Evolutionary conservation across 441 rosid genomes (phyloP).

Genomic region (Sinapis alba): DNA sequence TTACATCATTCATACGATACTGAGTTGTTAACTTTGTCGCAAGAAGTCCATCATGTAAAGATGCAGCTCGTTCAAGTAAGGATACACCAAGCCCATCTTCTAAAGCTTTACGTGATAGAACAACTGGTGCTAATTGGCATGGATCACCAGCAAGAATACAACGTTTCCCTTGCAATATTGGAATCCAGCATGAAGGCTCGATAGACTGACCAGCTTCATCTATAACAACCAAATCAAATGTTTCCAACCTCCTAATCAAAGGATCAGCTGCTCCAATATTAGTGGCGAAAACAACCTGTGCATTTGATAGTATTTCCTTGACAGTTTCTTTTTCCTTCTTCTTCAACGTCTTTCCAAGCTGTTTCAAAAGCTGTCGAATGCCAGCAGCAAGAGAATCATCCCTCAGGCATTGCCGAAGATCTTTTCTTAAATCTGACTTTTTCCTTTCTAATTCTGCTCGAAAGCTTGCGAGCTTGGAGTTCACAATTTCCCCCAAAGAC

Average conservation of each 20-base stretch:
- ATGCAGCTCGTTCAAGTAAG: conserved; percentile 78
- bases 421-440: conserved; percentile 85
- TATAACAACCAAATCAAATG: conserved; percentile 88
- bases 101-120: conserved; percentile 84
- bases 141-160: conserved; percentile 94
- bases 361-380: conserved; percentile 93
- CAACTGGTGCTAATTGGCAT: conserved; percentile 93
- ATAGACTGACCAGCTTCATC: conserved; percentile 99
- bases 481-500: conserved; percentile 86
- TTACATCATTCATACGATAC: conserved; percentile 94
- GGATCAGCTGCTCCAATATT: conserved; percentile 98
- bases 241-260: conserved; percentile 67
- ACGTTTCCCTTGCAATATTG: conserved; percentile 88
- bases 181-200: conserved; percentile 97
- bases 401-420: conserved; percentile 74
- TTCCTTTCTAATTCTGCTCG: conserved; percentile 76
- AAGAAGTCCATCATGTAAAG: conserved; percentile 75
- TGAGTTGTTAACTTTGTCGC: conserved; percentile 72
- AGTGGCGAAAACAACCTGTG: conserved; percentile 92
- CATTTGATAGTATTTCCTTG: conserved; percentile 73
- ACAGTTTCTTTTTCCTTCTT: conserved; percentile 93
- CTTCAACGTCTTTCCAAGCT: conserved; percentile 79
- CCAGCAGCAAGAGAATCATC: conserved; percentile 98
- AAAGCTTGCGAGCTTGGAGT: conserved; percentile 68
- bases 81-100: conserved; percentile 95